Conservation (phyloP, 1,284 basidiomycete genomes). For the Trametes polyzona region DNA sequence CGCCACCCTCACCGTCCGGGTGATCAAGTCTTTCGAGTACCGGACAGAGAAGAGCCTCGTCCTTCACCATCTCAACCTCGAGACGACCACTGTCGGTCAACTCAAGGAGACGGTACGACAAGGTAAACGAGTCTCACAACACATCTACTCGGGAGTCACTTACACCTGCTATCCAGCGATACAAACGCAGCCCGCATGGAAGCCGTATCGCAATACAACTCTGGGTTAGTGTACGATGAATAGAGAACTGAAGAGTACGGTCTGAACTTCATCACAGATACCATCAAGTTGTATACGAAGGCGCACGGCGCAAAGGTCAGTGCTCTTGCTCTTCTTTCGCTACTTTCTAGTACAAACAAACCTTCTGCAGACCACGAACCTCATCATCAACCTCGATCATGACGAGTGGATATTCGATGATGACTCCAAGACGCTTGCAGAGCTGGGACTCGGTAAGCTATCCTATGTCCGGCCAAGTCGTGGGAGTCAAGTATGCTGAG, state of each 20-base stretch:
- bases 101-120: slow-evolving; percentile 74
- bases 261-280: slow-evolving; percentile 59
- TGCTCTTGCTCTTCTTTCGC: not conserved
- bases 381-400: slow-evolving; percentile 94
- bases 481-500: not conserved
- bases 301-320: slow-evolving; percentile 92
- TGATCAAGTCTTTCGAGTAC: slow-evolving; percentile 96
- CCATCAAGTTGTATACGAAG: slow-evolving; percentile 91
- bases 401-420: slow-evolving; percentile 90
- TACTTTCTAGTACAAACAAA: not conserved
- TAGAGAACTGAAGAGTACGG: not conserved
- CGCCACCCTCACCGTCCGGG: slow-evolving; percentile 86
- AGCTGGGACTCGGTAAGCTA: slow-evolving; percentile 74
- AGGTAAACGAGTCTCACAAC: slow-evolving; percentile 46
- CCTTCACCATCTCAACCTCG: slow-evolving; percentile 82
- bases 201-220: slow-evolving; percentile 75
- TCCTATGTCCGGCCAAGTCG: too few species aligned
- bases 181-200: slow-evolving; percentile 78
- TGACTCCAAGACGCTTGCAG: slow-evolving; percentile 63
- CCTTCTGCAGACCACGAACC: slow-evolving; percentile 77
- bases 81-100: slow-evolving; percentile 72
- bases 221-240: slow-evolving; percentile 54
- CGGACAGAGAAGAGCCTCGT: slow-evolving; percentile 91
- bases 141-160: too few species aligned
- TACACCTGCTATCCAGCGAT: slow-evolving; percentile 52